Evolutionary conservation across 2,329 filamentous ascomycete species (phyloP), one percentile per base, ranked within the genome.

Genomic region (Ophiostoma australiae): DNA sequence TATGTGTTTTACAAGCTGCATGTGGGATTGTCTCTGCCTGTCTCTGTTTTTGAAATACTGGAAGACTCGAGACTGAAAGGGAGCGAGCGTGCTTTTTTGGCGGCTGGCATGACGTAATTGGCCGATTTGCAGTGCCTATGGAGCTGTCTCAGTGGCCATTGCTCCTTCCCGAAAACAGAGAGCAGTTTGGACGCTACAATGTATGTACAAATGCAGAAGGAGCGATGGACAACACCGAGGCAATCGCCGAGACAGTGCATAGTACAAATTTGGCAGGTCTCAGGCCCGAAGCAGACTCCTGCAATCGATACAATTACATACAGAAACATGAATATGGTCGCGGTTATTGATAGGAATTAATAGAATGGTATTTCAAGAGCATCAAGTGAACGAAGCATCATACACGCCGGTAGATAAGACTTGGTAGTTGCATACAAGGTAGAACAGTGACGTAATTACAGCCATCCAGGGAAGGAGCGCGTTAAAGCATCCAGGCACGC

Each of bases 21-120:
- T 20, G 61, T 65, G 27, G 3, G 27, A 31, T 31, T 31, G 3
- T 31, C 27, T 31, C 27, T 31, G 37, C 39, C 17, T n/a, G 61
- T 37, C 15, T 65, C 17, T 35, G 33, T 20, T 1, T n/a, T 27
- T 33, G 3, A 17, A 63, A n/a, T 27, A 31, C 6, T 48, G 39
- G 3, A 41, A 11, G 11, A 15, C 39, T 15, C 39, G 39, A 48
- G 20, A 41, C 39, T 48, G 27, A 33, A 58, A 20, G 1, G 31
- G 11, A 33, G 27, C 15, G 11, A 41, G 39, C 39, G 39, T 63
- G 33, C 58, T 63, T 63, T 63, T 63, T 63, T 63, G 10, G 23
- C 31, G 31, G 58, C 58, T 63, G 27, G 11, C 58, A 63, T 63
- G 58, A 63, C 58, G 58, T 48, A 48, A 48, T 48, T 48, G 44